Conservation (phyloP, 306 rosid genomes). For the Dalbergia cultrata region DNA sequence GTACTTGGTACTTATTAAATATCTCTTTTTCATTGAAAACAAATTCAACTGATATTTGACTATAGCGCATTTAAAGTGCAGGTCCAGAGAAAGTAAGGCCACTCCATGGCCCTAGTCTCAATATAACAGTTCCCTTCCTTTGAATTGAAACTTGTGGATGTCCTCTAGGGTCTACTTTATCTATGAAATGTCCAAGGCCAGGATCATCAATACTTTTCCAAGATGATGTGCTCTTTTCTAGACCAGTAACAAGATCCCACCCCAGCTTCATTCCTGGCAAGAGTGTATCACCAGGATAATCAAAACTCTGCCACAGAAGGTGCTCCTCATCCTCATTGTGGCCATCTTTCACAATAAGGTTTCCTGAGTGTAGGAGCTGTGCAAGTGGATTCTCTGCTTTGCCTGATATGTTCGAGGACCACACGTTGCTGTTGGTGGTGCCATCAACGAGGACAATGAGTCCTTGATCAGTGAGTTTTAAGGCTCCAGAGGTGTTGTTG, state of each 20-base stretch:
- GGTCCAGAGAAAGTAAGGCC: conserved; percentile 22
- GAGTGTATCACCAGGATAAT: conserved; percentile 44
- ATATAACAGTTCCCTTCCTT: neutral
- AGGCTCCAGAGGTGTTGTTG: conserved; percentile 38
- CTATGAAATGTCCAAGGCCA: neutral
- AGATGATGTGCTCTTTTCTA: conserved; percentile 21
- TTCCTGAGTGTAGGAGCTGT: conserved; percentile 52
- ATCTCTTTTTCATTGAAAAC: conserved; percentile 40
- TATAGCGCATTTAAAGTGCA: conserved; percentile 26
- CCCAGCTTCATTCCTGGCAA: conserved; percentile 44
- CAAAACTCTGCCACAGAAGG: conserved; percentile 58
- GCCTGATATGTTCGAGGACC: conserved; percentile 44
- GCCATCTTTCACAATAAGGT: conserved; percentile 49
- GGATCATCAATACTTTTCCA: conserved; percentile 39
- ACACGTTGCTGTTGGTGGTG: neutral
- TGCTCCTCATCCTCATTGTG: neutral
- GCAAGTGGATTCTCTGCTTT: conserved; percentile 36
- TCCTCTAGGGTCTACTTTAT: conserved; percentile 43
- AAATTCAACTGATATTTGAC: conserved; percentile 11
- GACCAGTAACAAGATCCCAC: conserved; percentile 12
- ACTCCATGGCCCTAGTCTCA: conserved; percentile 48
- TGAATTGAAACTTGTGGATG: conserved; percentile 39
- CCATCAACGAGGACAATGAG: conserved; percentile 30
- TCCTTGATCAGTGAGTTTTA: conserved; percentile 42
- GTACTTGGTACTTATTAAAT: conserved; percentile 41